Base-by-base conservation (phyloP, 768 basidiomycete species). In the Rhodosporidiobolus sp. region DNA sequence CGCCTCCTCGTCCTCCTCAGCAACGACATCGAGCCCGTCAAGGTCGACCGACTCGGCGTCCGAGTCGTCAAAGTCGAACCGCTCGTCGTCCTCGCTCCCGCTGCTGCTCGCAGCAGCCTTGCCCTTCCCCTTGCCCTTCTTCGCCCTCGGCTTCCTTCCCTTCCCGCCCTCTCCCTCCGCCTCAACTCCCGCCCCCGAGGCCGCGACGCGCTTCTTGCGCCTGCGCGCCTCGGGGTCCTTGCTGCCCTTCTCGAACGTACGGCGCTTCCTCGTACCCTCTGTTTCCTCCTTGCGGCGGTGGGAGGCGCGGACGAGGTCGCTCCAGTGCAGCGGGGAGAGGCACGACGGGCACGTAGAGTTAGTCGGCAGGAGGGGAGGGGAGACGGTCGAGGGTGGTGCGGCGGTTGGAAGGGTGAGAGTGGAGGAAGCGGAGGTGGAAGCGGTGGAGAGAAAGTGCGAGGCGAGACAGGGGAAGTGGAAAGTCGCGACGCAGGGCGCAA, bases 71-170 rank as follows among this genome's bases (percentile, higher is more conserved):
- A 48, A 34, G 30, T 38, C 55, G 35, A 45, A 45, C 20, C 59
- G 28, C 30, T 63, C 67, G 5, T 63, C 67, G 11, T 63, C 67
- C 22, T 22, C 46, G 45, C n/a, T 49, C 17, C 30, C 60, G 9
- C 24, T 20, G 7, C 62, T n/a, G 32, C 50, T n/a, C 54, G 54
- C 49, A 24, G 45, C 6, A 4, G 53, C 50, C 34, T 43, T 63
- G 38, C n/a, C 79, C 30, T 83, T 89, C 79, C 84, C 87, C 48
- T 87, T 88, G 78, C 69, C 82, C 63, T 76, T 88, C 63, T 78
- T 83, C 35, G 52, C 83, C 16, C 71, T 85, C 57, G 82, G 82
- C 22, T 75, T 83, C 4, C 76, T 87, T 22, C 43, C 19, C 16
- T 45, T 16, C 9, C 19, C 45, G 10, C 19, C 17, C 28, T 16